Evolutionary conservation across 2,329 filamentous ascomycete species (phyloP).

Genomic region (Fusarium sororula): DNA sequence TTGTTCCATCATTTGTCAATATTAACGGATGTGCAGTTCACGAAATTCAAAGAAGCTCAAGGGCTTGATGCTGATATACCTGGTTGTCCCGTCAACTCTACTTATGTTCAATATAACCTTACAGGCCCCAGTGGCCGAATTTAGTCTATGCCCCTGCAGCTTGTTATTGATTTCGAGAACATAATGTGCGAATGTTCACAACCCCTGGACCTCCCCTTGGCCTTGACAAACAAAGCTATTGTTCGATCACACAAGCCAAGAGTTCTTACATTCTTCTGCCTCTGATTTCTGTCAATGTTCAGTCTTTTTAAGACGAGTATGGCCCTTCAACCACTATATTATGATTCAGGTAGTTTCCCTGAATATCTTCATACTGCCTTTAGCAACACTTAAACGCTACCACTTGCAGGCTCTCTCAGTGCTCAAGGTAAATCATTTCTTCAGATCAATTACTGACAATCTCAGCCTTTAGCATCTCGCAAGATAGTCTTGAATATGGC

Average conservation of each 20-base stretch:
- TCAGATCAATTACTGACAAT: background rate
- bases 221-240: background rate
- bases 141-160: too few relatives aligned
- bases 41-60: background rate
- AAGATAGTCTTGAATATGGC: background rate
- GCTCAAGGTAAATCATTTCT: background rate
- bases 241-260: background rate
- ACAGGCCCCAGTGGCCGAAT: too few relatives aligned
- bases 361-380: background rate
- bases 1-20: background rate
- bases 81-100: background rate
- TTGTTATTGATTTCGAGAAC: background rate
- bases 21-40: background rate
- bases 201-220: background rate
- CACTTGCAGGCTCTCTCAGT: background rate
- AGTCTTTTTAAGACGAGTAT: background rate
- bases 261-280: background rate
- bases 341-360: background rate
- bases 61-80: background rate
- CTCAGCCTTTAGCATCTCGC: background rate
- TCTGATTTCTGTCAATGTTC: background rate
- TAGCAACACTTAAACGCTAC: background rate
- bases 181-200: background rate
- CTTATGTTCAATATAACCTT: background rate
- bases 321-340: background rate